Percentiles rank a stretch among this genome's conserved stretches.
Conservation (phyloP, 441 rosid genomes). For the Aquilaria agallochum region DNA sequence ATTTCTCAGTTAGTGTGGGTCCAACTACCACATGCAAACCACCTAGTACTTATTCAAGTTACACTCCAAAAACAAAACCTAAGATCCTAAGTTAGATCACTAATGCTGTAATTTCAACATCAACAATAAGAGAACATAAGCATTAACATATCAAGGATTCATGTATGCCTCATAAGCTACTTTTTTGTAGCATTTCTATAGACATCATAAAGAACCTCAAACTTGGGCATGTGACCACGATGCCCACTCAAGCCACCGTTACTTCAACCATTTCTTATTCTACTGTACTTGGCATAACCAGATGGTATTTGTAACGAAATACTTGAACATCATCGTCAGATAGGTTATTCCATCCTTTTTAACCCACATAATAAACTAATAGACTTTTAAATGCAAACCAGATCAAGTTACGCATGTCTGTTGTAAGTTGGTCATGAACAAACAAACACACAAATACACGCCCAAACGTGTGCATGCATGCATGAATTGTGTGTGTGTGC, state of each 20-base stretch:
- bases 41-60: background rate
- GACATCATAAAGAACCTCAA: slow-evolving; percentile 1
- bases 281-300: slow-evolving; percentile 47
- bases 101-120: no score
- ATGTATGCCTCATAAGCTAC: no score
- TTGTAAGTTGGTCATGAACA: background rate
- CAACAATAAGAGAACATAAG: no score
- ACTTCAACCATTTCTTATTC: slow-evolving; percentile 97
- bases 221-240: slow-evolving; percentile 2
- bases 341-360: slow-evolving; percentile 90
- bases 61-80: background rate
- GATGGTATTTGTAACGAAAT: slow-evolving; percentile 81
- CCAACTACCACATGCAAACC: background rate
- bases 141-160: no score
- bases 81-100: no score
- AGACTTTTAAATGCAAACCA: background rate
- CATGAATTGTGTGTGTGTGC: background rate
- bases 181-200: no score
- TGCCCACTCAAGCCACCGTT: slow-evolving; percentile 21
- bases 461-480: background rate
- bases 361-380: slow-evolving; percentile 92
- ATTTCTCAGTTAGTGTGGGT: slow-evolving; percentile 8
- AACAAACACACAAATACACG: background rate
- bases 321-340: slow-evolving; percentile 99
- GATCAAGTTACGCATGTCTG: slow-evolving; percentile 1